These are phyloP conservation scores for Endogone sp. DNA, from an alignment of 192 early-diverging fungal species.

Conservation along the genomic window DNA sequence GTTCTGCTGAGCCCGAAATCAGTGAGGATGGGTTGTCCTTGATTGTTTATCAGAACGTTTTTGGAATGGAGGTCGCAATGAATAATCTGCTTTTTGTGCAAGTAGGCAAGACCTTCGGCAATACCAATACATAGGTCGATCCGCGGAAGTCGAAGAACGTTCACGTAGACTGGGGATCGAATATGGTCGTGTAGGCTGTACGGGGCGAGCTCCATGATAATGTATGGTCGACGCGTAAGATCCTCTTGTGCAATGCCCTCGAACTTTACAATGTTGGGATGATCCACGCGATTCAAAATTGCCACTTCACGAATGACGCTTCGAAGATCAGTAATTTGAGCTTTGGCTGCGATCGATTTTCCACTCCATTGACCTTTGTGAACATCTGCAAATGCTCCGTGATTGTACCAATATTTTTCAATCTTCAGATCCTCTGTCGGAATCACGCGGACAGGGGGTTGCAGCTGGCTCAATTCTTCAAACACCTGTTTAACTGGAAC, in stretches of 20 bases:
- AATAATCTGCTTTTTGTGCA: not conserved
- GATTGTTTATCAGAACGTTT: not conserved
- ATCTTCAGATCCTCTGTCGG: not conserved
- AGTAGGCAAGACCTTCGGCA: not conserved
- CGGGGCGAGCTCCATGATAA: not conserved
- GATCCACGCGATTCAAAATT: not conserved
- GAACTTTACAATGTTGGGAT: not conserved
- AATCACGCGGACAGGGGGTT: not conserved
- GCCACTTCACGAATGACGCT: not conserved
- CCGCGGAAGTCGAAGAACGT: not conserved
- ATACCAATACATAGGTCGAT: not conserved
- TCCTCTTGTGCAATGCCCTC: not conserved
- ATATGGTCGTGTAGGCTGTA: not conserved
- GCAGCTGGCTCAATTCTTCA: too few species aligned
- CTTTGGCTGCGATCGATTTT: not conserved
- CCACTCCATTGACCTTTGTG: not conserved
- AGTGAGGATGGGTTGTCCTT: not conserved
- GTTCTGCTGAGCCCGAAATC: not conserved
- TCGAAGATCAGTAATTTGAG: not conserved
- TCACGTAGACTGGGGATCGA: not conserved
- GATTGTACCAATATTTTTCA: not conserved
- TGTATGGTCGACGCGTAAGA: not conserved
- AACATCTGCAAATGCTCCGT: not conserved
- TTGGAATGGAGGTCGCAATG: not conserved
- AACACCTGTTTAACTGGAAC: too few species aligned